phyloP scores from a whole-genome alignment of 148 eudicot species.

The Cornus suecica region DNA sequence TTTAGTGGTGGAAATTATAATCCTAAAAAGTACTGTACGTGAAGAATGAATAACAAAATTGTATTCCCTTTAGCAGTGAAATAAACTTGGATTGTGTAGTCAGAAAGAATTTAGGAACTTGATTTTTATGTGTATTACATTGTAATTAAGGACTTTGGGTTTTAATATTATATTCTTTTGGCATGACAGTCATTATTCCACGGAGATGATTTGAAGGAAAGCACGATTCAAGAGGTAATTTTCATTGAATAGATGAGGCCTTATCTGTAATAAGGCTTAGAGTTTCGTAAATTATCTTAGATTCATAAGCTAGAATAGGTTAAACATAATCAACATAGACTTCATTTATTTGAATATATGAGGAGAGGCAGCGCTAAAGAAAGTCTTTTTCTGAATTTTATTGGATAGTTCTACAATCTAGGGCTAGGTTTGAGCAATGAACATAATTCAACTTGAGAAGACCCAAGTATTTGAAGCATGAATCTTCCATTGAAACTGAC shows the following conservation, averaged over 20 bases:
- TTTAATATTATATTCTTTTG: constrained; percentile 17
- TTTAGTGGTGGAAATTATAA: neutral
- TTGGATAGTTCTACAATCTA: too few relatives aligned
- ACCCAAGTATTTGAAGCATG: too few relatives aligned
- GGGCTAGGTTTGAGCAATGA: too few relatives aligned
- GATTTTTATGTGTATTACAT: constrained; percentile 1
- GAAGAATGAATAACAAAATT: neutral
- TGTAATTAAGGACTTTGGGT: constrained; percentile 3
- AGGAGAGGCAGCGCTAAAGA: too few relatives aligned
- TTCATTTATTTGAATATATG: neutral
- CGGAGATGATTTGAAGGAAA: constrained; percentile 75
- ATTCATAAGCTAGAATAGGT: constrained; percentile 5
- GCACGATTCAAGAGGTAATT: constrained; percentile 84
- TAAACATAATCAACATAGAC: neutral
- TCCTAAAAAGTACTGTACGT: neutral
- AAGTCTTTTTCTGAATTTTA: too few relatives aligned
- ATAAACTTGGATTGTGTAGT: neutral
- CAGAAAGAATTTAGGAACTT: constrained; percentile 1
- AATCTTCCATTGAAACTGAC: too few relatives aligned
- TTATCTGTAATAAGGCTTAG: neutral
- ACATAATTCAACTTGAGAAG: too few relatives aligned
- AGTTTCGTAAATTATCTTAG: constrained; percentile 1
- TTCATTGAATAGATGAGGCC: neutral
- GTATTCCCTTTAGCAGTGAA: neutral
- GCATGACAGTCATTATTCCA: constrained; percentile 67